Percentiles rank a stretch among this genome's conserved stretches.
phyloP scores from a whole-genome alignment of 1,284 basidiomycete genomes.

The Fistulinella staudtii region DNA sequence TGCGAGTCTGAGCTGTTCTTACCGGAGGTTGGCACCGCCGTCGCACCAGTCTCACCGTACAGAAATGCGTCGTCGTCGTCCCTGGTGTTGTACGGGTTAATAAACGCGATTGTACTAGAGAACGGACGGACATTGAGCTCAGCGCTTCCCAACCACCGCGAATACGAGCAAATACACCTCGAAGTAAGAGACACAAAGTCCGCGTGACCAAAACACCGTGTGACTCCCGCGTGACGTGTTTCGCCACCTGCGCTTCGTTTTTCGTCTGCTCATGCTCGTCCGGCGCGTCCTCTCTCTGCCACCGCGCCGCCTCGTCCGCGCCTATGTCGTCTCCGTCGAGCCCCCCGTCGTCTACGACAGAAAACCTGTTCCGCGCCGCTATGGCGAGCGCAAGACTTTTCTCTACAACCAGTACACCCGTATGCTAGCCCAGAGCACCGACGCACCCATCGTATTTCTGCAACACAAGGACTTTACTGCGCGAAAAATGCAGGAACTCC shows the following conservation, averaged over 20 bases:
- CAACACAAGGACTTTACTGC: constrained; percentile 68
- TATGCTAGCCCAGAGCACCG: constrained; percentile 51
- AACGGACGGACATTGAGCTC: constrained; percentile 31
- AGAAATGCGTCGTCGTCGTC: constrained; percentile 77
- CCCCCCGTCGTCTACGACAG: constrained; percentile 48
- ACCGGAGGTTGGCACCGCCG: constrained; percentile 42
- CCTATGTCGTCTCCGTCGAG: constrained; percentile 60
- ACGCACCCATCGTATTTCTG: constrained; percentile 64
- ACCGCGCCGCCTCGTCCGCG: constrained; percentile 22
- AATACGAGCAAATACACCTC: constrained; percentile 18
- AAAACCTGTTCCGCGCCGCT: constrained; percentile 56
- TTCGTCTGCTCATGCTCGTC: constrained; percentile 3
- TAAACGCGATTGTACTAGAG: constrained; percentile 17
- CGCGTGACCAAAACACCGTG: constrained; percentile 22
- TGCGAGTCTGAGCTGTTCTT: constrained; percentile 33
- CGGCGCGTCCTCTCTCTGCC: constrained; percentile 5
- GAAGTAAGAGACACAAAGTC: constrained; percentile 26
- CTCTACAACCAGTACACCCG: constrained; percentile 72
- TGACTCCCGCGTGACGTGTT: constrained; percentile 23
- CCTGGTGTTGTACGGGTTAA: constrained; percentile 31
- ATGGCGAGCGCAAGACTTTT: constrained; percentile 67
- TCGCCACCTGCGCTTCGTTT: background rate
- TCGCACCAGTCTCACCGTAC: constrained; percentile 53
- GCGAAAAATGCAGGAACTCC: constrained; percentile 57
- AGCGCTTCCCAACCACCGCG: constrained; percentile 16